Evolutionary conservation across 1,284 basidiomycete species (phyloP).

Genomic region (Cutaneotrichosporon curvatum): DNA sequence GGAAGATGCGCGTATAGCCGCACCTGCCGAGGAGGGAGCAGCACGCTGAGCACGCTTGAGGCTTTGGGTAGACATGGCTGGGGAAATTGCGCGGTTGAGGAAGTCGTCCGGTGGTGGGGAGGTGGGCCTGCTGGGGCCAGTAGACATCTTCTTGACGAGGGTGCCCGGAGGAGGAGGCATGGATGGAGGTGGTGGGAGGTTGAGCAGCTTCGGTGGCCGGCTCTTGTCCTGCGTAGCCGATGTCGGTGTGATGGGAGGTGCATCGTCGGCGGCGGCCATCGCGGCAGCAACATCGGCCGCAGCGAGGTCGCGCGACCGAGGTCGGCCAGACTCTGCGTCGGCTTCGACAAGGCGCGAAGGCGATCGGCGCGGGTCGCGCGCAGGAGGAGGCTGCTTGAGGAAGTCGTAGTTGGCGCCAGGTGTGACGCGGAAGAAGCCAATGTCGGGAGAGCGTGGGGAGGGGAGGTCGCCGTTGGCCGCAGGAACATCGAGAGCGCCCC

Average conservation of each 20-base stretch:
- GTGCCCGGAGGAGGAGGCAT: constrained; percentile 62
- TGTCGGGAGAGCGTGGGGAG: constrained; percentile 23
- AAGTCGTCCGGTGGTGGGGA: constrained; percentile 84
- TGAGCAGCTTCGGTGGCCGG: constrained; percentile 68
- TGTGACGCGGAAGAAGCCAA: constrained; percentile 41
- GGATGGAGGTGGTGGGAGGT: constrained; percentile 72
- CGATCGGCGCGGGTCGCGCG: constrained; percentile 6
- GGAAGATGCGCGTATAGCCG: constrained; percentile 51
- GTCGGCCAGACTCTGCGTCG: constrained; percentile 19
- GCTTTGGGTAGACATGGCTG: constrained; percentile 48
- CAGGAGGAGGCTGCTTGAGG: constrained; percentile 42
- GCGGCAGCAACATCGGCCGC: constrained; percentile 1
- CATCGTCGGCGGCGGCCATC: constrained; percentile 12
- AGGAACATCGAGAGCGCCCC: constrained; percentile 23
- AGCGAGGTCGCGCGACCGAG: constrained; percentile 29
- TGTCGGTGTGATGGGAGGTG: constrained; percentile 21
- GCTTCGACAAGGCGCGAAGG: constrained; percentile 11
- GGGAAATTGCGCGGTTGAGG: constrained; percentile 76
- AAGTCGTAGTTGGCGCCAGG: constrained; percentile 44
- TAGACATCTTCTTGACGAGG: constrained; percentile 40
- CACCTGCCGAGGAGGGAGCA: constrained; percentile 51
- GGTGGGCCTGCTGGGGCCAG: constrained; percentile 60
- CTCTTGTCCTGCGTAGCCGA: constrained; percentile 59
- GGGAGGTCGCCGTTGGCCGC: constrained; percentile 23
- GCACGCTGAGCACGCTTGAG: constrained; percentile 9